Percentiles rank a stretch among this genome's conserved stretches.
phyloP scores from a whole-genome alignment of 1,139 yeast genomes.

The Yamadazyma triangularis region DNA sequence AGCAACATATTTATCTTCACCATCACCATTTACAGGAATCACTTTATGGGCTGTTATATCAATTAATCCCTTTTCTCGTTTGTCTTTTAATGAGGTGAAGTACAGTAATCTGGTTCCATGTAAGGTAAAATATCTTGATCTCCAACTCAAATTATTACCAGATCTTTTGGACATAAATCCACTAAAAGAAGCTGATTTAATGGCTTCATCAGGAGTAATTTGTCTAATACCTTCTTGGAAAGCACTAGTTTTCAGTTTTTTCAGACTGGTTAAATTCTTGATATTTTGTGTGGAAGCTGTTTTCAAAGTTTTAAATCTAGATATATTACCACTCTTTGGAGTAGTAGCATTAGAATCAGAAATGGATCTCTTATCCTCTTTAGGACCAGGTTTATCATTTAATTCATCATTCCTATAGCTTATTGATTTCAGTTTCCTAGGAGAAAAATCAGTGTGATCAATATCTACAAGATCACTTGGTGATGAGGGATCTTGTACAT shows the following conservation, averaged over 20 bases:
- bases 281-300: conserved; percentile 44
- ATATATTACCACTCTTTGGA: conserved; percentile 13
- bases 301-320: conserved; percentile 37
- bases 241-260: conserved; percentile 77
- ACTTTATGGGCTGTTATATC: conserved; percentile 96
- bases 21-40: conserved; percentile 47
- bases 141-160: conserved; percentile 89
- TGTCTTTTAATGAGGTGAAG: conserved; percentile 75
- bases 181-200: conserved; percentile 67
- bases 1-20: conserved; percentile 73
- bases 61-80: conserved; percentile 83
- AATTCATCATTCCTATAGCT: conserved; percentile 8
- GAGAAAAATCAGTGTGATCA: conserved; percentile 31
- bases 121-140: conserved; percentile 79
- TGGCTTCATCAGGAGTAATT: conserved; percentile 74
- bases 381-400: conserved; percentile 8
- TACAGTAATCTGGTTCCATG: conserved; percentile 93
- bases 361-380: conserved; percentile 26
- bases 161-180: conserved; percentile 95
- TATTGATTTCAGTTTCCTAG: conserved; percentile 29
- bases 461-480: conserved; percentile 18
- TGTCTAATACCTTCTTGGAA: conserved; percentile 87
- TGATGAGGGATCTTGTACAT: conserved; percentile 9
- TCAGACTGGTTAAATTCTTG: conserved; percentile 37
- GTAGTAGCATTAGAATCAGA: conserved; percentile 19